phyloP scores from a whole-genome alignment of 129 eudicot species.

The Heracleum sosnowskyi region DNA sequence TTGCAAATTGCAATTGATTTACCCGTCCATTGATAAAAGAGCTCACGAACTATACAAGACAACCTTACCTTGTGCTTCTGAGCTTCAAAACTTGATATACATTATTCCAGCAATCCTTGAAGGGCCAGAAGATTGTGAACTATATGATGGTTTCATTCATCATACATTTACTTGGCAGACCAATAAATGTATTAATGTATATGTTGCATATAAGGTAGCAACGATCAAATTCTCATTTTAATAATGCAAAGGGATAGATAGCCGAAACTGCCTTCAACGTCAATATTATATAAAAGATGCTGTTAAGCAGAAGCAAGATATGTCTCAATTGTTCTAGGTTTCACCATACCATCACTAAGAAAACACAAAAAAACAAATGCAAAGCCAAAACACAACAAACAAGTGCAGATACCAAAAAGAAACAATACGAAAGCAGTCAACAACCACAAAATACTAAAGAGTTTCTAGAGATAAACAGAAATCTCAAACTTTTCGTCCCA shows the following conservation, averaged over 20 bases:
- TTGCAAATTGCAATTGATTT: too few species aligned
- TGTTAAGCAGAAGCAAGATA: not conserved
- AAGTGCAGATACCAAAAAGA: constrained; percentile 15
- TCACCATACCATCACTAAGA: constrained; percentile 10
- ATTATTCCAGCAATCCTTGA: not conserved
- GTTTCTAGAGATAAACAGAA: constrained; percentile 22
- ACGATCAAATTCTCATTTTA: not conserved
- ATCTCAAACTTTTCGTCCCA: constrained; percentile 33
- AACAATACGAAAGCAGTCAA: constrained; percentile 16
- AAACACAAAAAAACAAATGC: constrained; percentile 12
- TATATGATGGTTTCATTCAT: not conserved
- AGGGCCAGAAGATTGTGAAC: not conserved
- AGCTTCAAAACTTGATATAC: not conserved
- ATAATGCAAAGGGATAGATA: not conserved
- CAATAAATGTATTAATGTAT: not conserved
- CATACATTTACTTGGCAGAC: not conserved
- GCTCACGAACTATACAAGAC: not conserved
- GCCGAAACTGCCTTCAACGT: not conserved
- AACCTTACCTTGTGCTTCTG: not conserved
- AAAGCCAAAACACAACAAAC: constrained; percentile 22
- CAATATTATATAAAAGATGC: not conserved
- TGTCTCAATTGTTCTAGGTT: not conserved
- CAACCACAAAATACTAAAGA: constrained; percentile 6
- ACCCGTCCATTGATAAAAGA: not conserved
- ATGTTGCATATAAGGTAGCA: not conserved